Percentiles rank a stretch among this genome's conserved stretches.
Conservation (phyloP, 2,329 filamentous ascomycete genomes). For the Davidsoniella australis region DNA sequence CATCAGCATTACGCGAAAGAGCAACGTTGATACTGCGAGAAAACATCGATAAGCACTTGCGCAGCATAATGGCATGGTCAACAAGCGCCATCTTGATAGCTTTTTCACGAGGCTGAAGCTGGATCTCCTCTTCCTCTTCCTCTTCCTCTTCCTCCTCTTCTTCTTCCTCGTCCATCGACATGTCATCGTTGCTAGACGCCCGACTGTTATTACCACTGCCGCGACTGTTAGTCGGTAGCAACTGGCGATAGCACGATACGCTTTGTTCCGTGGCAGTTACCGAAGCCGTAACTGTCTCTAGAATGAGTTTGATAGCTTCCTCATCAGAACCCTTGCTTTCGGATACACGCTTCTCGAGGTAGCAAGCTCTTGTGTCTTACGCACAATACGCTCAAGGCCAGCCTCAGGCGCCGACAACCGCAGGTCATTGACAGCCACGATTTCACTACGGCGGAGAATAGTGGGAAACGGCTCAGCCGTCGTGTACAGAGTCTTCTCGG, state of each 20-base stretch:
- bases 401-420: slow-evolving; percentile 62
- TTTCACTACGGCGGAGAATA: slow-evolving; percentile 74
- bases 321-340: slow-evolving; percentile 46
- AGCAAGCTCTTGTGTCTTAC: slow-evolving; percentile 76
- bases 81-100: slow-evolving; percentile 72
- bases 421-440: slow-evolving; percentile 50
- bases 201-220: slow-evolving; percentile 15
- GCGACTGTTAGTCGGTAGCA: slow-evolving; percentile 42
- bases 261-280: slow-evolving; percentile 63
- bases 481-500: slow-evolving; percentile 71
- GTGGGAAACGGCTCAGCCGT: slow-evolving; percentile 81
- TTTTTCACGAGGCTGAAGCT: slow-evolving; percentile 47
- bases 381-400: slow-evolving; percentile 75
- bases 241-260: slow-evolving; percentile 57
- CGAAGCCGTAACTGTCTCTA: slow-evolving; percentile 61
- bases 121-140: slow-evolving; percentile 26
- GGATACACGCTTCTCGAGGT: slow-evolving; percentile 56
- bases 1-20: slow-evolving; percentile 37
- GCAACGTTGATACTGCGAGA: slow-evolving; percentile 43
- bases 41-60: slow-evolving; percentile 59
- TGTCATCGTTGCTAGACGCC: slow-evolving; percentile 19
- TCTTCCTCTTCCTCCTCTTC: slow-evolving; percentile 16
- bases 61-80: slow-evolving; percentile 77
- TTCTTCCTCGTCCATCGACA: slow-evolving; percentile 20
- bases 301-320: slow-evolving; percentile 47